Base-by-base conservation (phyloP, 345 rosid genomes). In the Xanthoceras sorbifolium region DNA sequence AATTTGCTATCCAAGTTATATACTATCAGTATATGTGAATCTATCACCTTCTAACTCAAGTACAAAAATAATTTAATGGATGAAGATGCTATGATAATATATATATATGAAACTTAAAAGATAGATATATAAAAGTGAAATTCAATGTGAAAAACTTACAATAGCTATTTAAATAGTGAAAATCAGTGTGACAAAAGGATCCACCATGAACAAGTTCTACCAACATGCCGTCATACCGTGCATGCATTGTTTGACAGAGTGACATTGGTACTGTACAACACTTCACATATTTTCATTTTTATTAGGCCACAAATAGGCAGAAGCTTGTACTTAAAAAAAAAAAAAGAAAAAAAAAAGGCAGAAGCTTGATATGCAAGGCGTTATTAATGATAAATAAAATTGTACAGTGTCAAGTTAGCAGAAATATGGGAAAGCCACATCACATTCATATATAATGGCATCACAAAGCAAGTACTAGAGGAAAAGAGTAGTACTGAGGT, bases 401-500 rank as follows among this genome's bases (percentile, higher is more conserved):
- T 25, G 32, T 42, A 48, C 69, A 74, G 1, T 23, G 44, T 73
- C 15, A 63, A 46, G 46, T 74, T 63, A 0, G 10, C 15, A 48
- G 18, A 12, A 20, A 63, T 9, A 34, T 22, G 22, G 9, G 22
- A 20, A 50, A 73, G 2, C 48, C 61, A 57, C 66, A 78, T 61
- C 40, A 73, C 3, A 57, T 32, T 64, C 76, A 70, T 61, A 64
- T 44, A 52, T 62, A 12, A 70, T 44, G 14, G 29, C 60, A 77
- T 63, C 69, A 42, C 11, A 72, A 70, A 72, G 68, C 69, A 79
- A 44, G 64, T 52, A 36, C 50, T 32, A 76, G 55, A 71, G 64
- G 78, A 72, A 76, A 82, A 76, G 89, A 75, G 42, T 6, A 78
- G 84, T 92, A 96, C 99, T 87, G 76, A 96, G 90, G 85, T 92